These are phyloP conservation scores for Rhytidiadelphus loreus DNA, from an alignment of 225 moss, liverwort and hornwort species.

Conservation along the genomic window DNA sequence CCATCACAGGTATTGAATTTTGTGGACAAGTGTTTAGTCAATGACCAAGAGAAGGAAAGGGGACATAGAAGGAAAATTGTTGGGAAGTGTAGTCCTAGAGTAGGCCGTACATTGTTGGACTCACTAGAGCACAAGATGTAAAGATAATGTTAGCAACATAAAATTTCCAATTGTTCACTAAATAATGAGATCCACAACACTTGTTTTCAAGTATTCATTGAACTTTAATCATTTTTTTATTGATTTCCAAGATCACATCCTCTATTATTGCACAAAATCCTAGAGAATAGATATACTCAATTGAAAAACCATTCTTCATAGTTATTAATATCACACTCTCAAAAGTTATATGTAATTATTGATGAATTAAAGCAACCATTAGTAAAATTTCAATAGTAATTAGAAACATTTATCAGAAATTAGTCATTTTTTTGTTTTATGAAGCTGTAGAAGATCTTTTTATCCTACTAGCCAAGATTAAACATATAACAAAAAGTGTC, in stretches of 20 bases:
- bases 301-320: not conserved
- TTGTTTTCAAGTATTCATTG: not conserved
- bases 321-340: not conserved
- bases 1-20: rapidly evolving
- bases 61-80: not conserved
- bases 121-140: not conserved
- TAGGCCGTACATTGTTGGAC: rapidly evolving
- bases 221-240: not conserved
- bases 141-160: not conserved
- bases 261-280: not conserved
- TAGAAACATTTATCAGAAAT: not conserved
- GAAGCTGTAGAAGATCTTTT: not conserved
- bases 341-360: not conserved
- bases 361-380: no score
- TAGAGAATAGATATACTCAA: not conserved
- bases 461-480: rapidly evolving
- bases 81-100: rapidly evolving
- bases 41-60: not conserved
- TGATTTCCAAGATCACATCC: not conserved
- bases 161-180: not conserved
- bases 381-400: not conserved
- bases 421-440: not conserved
- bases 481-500: not conserved
- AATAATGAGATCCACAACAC: not conserved
- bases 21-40: rapidly evolving